phyloP scores from a whole-genome alignment of 2,329 filamentous ascomycete genomes.

The Penicillium sp. region DNA sequence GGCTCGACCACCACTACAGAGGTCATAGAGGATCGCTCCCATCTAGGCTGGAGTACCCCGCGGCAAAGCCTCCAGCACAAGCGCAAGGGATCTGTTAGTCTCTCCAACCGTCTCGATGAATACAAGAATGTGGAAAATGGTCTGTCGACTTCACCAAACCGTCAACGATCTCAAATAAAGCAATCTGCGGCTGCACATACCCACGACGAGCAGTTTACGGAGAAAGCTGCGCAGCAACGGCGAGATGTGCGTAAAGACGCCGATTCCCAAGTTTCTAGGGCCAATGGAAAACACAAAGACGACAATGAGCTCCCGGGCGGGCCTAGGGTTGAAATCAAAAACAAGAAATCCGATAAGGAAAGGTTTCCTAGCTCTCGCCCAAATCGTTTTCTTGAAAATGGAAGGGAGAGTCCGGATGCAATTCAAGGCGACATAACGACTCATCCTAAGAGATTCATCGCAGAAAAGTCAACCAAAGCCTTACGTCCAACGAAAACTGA shows the following conservation, averaged over 20 bases:
- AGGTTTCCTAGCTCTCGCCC: slow-evolving; percentile 1
- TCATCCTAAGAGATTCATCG: slow-evolving; percentile 16
- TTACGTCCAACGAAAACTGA: slow-evolving; percentile 3
- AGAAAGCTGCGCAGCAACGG: slow-evolving; percentile 26
- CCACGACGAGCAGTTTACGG: slow-evolving; percentile 28
- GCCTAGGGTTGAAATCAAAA: neutral
- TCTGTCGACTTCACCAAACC: slow-evolving; percentile 7
- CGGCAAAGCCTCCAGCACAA: neutral
- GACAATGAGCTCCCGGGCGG: neutral
- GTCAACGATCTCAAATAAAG: neutral
- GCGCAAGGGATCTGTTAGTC: neutral
- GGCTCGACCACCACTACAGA: neutral
- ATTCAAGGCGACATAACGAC: slow-evolving; percentile 41
- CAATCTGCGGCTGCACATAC: slow-evolving; percentile 12
- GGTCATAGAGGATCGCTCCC: neutral
- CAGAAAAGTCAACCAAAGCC: slow-evolving; percentile 1
- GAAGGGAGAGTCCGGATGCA: slow-evolving; percentile 43
- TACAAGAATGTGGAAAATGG: slow-evolving; percentile 25
- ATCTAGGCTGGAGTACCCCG: neutral
- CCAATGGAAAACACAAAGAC: neutral
- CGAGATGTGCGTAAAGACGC: slow-evolving; percentile 11
- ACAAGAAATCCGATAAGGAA: neutral
- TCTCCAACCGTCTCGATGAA: slow-evolving; percentile 13
- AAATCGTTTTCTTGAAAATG: slow-evolving; percentile 7
- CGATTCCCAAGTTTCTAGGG: neutral